Evolutionary conservation across 2,329 filamentous ascomycete species (phyloP).

Genomic region (Thielaviopsis musarum): DNA sequence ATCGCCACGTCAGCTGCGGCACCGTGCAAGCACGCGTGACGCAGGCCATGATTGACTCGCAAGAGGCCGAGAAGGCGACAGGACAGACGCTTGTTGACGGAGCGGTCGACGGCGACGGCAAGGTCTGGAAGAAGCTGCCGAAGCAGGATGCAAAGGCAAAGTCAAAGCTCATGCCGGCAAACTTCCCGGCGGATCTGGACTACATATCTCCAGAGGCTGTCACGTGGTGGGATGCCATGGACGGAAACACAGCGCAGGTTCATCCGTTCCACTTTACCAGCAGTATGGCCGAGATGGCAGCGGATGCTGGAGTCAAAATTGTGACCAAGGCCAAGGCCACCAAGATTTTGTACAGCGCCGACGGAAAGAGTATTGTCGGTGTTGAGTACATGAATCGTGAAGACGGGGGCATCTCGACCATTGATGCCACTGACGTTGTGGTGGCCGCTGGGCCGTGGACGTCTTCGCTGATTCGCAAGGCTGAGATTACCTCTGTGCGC

Average conservation of each 20-base stretch:
- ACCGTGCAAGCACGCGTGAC: slow-evolving; percentile 28
- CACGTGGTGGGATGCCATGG: slow-evolving; percentile 66
- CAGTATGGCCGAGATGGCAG: slow-evolving; percentile 60
- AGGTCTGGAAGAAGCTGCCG: slow-evolving; percentile 40
- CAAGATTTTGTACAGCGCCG: slow-evolving; percentile 17
- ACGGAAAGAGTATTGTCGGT: slow-evolving; percentile 32
- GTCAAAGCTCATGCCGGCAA: slow-evolving; percentile 34
- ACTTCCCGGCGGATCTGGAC: slow-evolving; percentile 61
- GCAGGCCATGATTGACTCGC: slow-evolving; percentile 20
- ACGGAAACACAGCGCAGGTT: slow-evolving; percentile 73
- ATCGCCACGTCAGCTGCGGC: slow-evolving; percentile 62
- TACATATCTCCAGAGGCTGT: slow-evolving; percentile 62
- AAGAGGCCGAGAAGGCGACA: background rate
- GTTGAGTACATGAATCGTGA: slow-evolving; percentile 42
- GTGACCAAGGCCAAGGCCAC: slow-evolving; percentile 50
- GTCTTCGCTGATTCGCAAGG: slow-evolving; percentile 36
- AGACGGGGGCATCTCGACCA: slow-evolving; percentile 20
- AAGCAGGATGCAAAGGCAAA: slow-evolving; percentile 37
- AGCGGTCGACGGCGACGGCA: slow-evolving; percentile 4
- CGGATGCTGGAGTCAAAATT: slow-evolving; percentile 51
- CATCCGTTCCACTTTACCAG: slow-evolving; percentile 86
- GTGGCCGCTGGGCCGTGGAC: slow-evolving; percentile 49
- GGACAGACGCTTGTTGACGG: slow-evolving; percentile 8
- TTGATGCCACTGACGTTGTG: slow-evolving; percentile 37
- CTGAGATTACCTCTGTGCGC: slow-evolving; percentile 40